Conservation (phyloP, 2,329 filamentous ascomycete genomes). For the Colletotrichum sp. region DNA sequence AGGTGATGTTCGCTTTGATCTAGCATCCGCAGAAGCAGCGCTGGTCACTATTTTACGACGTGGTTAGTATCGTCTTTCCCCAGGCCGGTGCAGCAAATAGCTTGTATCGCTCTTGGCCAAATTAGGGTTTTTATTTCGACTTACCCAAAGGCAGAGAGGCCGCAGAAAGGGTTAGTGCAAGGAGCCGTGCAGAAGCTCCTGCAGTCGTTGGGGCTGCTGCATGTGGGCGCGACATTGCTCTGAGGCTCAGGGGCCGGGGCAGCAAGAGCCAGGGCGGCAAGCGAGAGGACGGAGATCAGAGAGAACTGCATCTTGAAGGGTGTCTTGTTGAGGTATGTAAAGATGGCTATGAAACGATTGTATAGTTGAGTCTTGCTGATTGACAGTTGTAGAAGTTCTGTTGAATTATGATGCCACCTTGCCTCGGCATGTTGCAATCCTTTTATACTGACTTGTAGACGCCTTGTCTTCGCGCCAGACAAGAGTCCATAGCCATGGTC, state of each 20-base stretch:
- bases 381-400: not conserved
- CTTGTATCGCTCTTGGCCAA: not conserved
- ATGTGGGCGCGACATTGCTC: not conserved
- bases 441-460: not conserved
- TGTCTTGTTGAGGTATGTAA: not conserved
- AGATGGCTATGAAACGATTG: not conserved
- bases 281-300: not conserved
- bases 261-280: not conserved
- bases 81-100: not conserved
- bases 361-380: not conserved
- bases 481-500: not conserved
- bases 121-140: not conserved
- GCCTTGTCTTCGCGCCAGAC: not conserved
- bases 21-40: not conserved
- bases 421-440: not conserved
- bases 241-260: not conserved
- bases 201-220: not conserved
- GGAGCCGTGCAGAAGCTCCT: not conserved
- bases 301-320: not conserved
- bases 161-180: not conserved
- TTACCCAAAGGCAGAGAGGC: not conserved
- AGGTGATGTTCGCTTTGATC: not conserved
- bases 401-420: not conserved
- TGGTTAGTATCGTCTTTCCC: not conserved
- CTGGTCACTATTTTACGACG: not conserved